Base-by-base conservation (phyloP, 2,329 filamentous ascomycete species). In the Penicillium sp. region DNA sequence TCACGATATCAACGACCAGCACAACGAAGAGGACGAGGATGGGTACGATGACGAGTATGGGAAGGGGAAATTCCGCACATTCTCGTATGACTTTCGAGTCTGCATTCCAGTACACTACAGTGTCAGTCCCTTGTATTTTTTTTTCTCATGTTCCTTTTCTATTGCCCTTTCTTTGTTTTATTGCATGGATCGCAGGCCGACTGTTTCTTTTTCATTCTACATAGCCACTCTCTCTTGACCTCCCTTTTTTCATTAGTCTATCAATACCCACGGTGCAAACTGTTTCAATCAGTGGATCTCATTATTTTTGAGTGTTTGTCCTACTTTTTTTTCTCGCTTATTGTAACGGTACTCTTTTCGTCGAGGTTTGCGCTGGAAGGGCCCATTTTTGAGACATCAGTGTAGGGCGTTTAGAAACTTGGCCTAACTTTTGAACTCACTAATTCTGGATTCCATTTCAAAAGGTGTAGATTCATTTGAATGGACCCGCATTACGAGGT, bases 141-240 rank as follows among this genome's bases (percentile, higher is more conserved):
- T 52, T 51, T 43, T 52, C 45, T 52, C 40, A 58, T 48, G 35
- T 28, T 48, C 35, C 46, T 59, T 62, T 25, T 55, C 28, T 59
- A 40, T 54, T 56, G 35, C 62, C 52, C 35, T 42, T 16, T 33
- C 26, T 35, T 28, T 28, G 19, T 59, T 57, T 55, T 60, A 61
- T 67, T 61, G 55, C 64, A 69, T 69, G 60, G 62, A 68, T 73
- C 70, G 70, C 71, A 60, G 70, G 70, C 66, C 70, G 71, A 73
- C 68, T 66, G 60, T 65, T 58, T 64, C 52, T 57, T 63, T 53
- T 55, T 60, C 59, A 63, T 61, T 59, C 62, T 63, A 68, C 57
- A 63, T 64, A 62, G 45, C 58, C 60, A 67, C 63, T 67, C 63
- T 49, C 60, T 61, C 26, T 35, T 35, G 49, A 35, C 25, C 45